Percentiles rank a stretch among this genome's conserved stretches.
Conservation (phyloP, 805 yeast genomes). For the Pichia scutulata region DNA sequence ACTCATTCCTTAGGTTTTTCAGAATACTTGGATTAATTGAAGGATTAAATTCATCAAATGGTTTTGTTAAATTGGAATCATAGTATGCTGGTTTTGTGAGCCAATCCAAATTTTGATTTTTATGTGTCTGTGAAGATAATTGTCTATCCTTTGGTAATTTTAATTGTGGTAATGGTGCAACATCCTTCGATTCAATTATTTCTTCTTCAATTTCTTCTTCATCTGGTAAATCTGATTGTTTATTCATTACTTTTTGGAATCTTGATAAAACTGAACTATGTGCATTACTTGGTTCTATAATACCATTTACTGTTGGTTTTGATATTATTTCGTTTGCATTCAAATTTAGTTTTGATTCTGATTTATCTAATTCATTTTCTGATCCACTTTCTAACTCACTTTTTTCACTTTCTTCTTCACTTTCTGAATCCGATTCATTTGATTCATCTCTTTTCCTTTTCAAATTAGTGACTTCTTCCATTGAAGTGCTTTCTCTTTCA, state of each 20-base stretch:
- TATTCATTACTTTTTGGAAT: slow-evolving; percentile 37
- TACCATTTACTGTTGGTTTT: slow-evolving; percentile 1
- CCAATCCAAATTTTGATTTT: slow-evolving; percentile 51
- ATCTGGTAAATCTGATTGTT: slow-evolving; percentile 16
- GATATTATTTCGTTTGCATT: neutral
- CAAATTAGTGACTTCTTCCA: slow-evolving; percentile 15
- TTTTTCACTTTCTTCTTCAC: slow-evolving; percentile 1
- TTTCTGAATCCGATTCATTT: slow-evolving; percentile 1
- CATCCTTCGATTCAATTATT: slow-evolving; percentile 28
- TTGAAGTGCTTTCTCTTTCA: slow-evolving; percentile 23
- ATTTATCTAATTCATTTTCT: neutral
- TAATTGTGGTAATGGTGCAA: slow-evolving; percentile 85
- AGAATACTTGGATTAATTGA: slow-evolving; percentile 35
- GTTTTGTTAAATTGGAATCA: slow-evolving; percentile 36
- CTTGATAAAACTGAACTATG: slow-evolving; percentile 46
- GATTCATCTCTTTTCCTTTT: slow-evolving; percentile 8
- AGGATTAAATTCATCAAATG: slow-evolving; percentile 43
- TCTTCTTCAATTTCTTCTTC: slow-evolving; percentile 14
- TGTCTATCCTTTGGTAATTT: slow-evolving; percentile 47
- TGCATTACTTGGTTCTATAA: slow-evolving; percentile 19
- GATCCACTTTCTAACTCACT: slow-evolving; percentile 1
- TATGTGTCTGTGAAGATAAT: slow-evolving; percentile 27
- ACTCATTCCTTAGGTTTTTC: slow-evolving; percentile 35
- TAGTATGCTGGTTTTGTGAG: slow-evolving; percentile 55
- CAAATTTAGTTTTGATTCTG: slow-evolving; percentile 6